Evolutionary conservation across 176 grass and related monocot genomes (phyloP), one percentile per base, ranked within the genome.

Genomic region (Ensete glaucum): DNA sequence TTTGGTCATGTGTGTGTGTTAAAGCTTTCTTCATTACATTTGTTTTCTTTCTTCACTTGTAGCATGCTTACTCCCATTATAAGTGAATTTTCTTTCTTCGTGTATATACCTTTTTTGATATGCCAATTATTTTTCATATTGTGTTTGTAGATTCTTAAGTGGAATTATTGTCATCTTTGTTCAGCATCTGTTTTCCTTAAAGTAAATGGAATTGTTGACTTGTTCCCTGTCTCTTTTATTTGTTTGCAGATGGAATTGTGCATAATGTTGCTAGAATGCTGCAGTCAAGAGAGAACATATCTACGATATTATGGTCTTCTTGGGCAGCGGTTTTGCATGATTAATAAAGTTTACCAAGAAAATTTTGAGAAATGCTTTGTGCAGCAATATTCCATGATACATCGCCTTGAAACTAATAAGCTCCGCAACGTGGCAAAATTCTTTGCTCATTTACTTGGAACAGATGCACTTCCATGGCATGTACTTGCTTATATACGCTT

Each of bases 321-420:
- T 15, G 94, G 94, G 12, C 94, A 98, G 53, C 82, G 90, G 0
- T 98, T 98, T 77, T 98, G 94, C 88, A 89, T 93, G 88, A 93
- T 98, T 62, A 94, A 98, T 67, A 90, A 87, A 91, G 78, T 98
- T 65, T 54, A 93, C 67, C 90, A 98, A 75, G 94, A 98, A 59
- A 98, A 98, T 72, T 98, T 98, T 70, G 94, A 98, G 66, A 93
- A 89, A 50, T 98, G 86, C 58, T 94, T 98, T 22, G 90, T 98
- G 2, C 90, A 98, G 15, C 94, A 98, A 50, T 98, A 98, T 83
- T 93, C 88, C 1, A 98, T 98, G 94, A 94, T 93, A 73, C 94
- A 98, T 69, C 84, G 90, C 7, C 86, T 94, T 0, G 90, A 98
- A 78, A 98, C 94, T 24, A 98, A 93, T 54, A 98, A 98, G 81